Percentiles rank a stretch among this genome's conserved stretches.
phyloP scores from a whole-genome alignment of 768 basidiomycete genomes.

The Boletellus sp. region DNA sequence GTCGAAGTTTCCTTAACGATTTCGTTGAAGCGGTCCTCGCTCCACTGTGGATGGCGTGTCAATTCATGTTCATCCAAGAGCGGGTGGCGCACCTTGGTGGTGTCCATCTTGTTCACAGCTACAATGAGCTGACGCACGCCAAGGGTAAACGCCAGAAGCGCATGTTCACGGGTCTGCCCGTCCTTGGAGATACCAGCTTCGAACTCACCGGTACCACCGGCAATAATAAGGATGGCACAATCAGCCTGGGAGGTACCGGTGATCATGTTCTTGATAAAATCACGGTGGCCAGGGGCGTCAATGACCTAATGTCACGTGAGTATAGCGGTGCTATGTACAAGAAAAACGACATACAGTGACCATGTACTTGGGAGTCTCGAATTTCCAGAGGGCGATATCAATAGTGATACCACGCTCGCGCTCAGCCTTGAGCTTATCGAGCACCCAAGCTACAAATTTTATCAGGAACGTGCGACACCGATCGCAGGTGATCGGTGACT shows the following conservation, averaged over 20 bases:
- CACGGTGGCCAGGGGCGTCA: constrained; percentile 99
- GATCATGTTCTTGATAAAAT: constrained; percentile 99
- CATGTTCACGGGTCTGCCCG: constrained; percentile 99
- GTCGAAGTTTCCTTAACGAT: constrained; percentile 95
- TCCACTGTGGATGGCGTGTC: constrained; percentile 64
- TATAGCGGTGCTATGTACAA: not conserved
- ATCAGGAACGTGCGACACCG: constrained; percentile 17
- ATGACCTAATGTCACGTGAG: constrained; percentile 66
- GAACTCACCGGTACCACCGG: constrained; percentile 99
- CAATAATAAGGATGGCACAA: constrained; percentile 99
- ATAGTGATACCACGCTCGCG: constrained; percentile 99
- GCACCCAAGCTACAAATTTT: constrained; percentile 83
- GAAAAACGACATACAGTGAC: constrained; percentile 65
- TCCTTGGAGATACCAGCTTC: constrained; percentile 99
- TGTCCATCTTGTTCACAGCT: constrained; percentile 99
- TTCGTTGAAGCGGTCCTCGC: constrained; percentile 99
- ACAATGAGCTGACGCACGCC: constrained; percentile 99
- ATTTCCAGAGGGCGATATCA: constrained; percentile 99
- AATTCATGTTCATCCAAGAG: not conserved
- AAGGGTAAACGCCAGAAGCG: constrained; percentile 98
- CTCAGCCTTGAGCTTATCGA: constrained; percentile 99
- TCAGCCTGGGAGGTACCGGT: constrained; percentile 99
- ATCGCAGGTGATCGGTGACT: constrained; percentile 32
- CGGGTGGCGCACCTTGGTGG: constrained; percentile 69
- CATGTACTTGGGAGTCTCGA: constrained; percentile 97